Conservation (phyloP, 2,329 filamentous ascomycete species). For the Epichloe aotearoae region DNA sequence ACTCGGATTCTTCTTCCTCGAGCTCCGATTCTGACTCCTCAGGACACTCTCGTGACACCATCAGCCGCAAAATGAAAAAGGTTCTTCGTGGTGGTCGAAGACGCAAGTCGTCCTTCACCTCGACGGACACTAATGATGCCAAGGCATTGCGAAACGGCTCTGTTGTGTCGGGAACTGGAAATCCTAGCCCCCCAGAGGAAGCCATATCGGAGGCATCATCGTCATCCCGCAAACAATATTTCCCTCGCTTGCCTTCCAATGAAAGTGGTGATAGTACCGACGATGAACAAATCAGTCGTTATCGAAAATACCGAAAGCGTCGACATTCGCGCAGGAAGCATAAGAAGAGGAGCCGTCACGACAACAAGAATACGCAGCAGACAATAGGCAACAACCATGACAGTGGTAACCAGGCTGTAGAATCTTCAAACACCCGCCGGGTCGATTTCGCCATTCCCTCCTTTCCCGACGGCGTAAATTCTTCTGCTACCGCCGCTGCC, state of each 20-base stretch:
- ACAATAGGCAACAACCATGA: slow-evolving; percentile 7
- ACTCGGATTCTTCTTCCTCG: slow-evolving; percentile 40
- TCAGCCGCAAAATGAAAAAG: slow-evolving; percentile 61
- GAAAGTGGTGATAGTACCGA: slow-evolving; percentile 32
- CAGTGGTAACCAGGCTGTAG: slow-evolving; percentile 16
- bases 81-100: slow-evolving; percentile 58
- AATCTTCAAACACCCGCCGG: slow-evolving; percentile 28
- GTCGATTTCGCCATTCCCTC: slow-evolving; percentile 41
- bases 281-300: slow-evolving; percentile 27
- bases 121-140: slow-evolving; percentile 39
- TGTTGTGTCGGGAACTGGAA: slow-evolving; percentile 21
- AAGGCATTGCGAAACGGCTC: slow-evolving; percentile 27
- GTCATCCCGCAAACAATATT: slow-evolving; percentile 22
- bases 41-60: slow-evolving; percentile 45
- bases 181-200: slow-evolving; percentile 24
- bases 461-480: slow-evolving; percentile 7
- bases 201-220: slow-evolving; percentile 24
- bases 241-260: slow-evolving; percentile 23
- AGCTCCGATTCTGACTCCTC: slow-evolving; percentile 56
- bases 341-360: slow-evolving; percentile 22
- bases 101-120: slow-evolving; percentile 66
- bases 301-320: slow-evolving; percentile 21
- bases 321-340: slow-evolving; percentile 22
- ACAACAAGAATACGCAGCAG: slow-evolving; percentile 29
- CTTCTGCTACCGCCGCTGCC: slow-evolving; percentile 12